Evolutionary conservation across 2,329 filamentous ascomycete species (phyloP).

Genomic region (Gremmenia infestans): DNA sequence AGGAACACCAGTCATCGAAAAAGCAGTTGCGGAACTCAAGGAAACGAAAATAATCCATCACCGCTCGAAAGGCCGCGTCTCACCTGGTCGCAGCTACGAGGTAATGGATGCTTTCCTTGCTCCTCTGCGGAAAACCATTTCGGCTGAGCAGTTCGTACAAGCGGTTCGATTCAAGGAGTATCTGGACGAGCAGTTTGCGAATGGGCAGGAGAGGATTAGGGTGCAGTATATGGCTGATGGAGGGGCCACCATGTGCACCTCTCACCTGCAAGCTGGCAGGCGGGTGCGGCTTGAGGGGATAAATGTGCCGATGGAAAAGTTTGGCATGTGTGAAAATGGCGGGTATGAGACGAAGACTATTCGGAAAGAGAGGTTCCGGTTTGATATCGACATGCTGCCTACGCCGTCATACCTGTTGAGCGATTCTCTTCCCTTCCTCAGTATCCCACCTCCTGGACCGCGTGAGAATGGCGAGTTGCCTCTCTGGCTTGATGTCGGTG

Average conservation of each 20-base stretch:
- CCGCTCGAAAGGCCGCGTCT: slow-evolving; percentile 52
- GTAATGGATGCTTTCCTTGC: slow-evolving; percentile 55
- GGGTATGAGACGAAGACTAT: slow-evolving; percentile 68
- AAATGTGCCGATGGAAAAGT: slow-evolving; percentile 57
- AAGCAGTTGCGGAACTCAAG: slow-evolving; percentile 22
- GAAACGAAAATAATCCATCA: slow-evolving; percentile 43
- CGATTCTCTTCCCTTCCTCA: slow-evolving; percentile 42
- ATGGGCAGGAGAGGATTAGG: slow-evolving; percentile 28
- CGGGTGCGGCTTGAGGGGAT: slow-evolving; percentile 49
- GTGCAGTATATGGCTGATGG: slow-evolving; percentile 56
- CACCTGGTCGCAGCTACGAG: slow-evolving; percentile 56
- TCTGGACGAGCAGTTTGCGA: slow-evolving; percentile 48
- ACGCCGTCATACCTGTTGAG: slow-evolving; percentile 55
- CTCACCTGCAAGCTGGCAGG: slow-evolving; percentile 58
- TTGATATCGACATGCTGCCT: slow-evolving; percentile 55
- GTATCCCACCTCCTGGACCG: slow-evolving; percentile 36
- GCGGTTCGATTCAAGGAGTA: slow-evolving; percentile 55
- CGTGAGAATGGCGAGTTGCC: slow-evolving; percentile 48
- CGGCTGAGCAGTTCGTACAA: slow-evolving; percentile 49
- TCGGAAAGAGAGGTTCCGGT: slow-evolving; percentile 60
- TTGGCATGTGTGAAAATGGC: slow-evolving; percentile 62
- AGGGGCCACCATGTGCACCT: slow-evolving; percentile 60
- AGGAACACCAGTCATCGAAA: slow-evolving; percentile 11
- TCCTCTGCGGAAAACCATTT: slow-evolving; percentile 51
- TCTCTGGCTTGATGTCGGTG: slow-evolving; percentile 69